Conservation (phyloP, 345 rosid genomes). For the Bruguiera gymnorhiza region DNA sequence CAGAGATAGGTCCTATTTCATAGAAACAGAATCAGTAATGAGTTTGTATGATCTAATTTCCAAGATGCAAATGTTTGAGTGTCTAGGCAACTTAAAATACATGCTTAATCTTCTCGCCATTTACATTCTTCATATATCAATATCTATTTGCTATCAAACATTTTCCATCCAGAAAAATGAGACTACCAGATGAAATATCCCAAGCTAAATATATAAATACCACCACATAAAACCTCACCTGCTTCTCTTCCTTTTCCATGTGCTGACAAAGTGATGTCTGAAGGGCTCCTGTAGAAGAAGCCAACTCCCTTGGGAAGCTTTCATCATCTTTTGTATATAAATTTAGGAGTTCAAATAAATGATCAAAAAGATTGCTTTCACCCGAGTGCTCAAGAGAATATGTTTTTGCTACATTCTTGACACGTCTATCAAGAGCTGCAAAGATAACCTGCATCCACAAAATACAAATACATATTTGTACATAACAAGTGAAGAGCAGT, state of each 20-base stretch:
- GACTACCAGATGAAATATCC: neutral
- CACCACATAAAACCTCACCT: slow-evolving; percentile 41
- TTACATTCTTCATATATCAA: no score
- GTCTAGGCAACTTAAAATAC: no score
- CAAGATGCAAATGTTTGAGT: neutral
- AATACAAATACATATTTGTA: neutral
- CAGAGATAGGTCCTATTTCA: no score
- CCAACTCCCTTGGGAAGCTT: slow-evolving; percentile 57
- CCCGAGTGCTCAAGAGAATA: slow-evolving; percentile 89
- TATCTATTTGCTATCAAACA: no score
- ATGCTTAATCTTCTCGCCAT: no score
- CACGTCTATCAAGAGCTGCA: slow-evolving; percentile 82
- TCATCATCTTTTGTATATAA: slow-evolving; percentile 47
- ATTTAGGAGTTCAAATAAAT: slow-evolving; percentile 62
- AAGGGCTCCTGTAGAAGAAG: slow-evolving; percentile 59
- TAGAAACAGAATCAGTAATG: no score
- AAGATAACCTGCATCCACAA: slow-evolving; percentile 63
- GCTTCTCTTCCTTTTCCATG: slow-evolving; percentile 70
- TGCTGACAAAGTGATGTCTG: slow-evolving; percentile 65
- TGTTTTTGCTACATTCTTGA: slow-evolving; percentile 83
- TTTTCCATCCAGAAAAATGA: neutral
- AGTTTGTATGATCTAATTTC: neutral
- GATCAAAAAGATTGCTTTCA: slow-evolving; percentile 67
- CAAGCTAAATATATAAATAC: neutral
- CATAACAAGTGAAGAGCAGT: no score